Evolutionary conservation across 1,284 basidiomycete species (phyloP).

Genomic region (Tilletia indica): DNA sequence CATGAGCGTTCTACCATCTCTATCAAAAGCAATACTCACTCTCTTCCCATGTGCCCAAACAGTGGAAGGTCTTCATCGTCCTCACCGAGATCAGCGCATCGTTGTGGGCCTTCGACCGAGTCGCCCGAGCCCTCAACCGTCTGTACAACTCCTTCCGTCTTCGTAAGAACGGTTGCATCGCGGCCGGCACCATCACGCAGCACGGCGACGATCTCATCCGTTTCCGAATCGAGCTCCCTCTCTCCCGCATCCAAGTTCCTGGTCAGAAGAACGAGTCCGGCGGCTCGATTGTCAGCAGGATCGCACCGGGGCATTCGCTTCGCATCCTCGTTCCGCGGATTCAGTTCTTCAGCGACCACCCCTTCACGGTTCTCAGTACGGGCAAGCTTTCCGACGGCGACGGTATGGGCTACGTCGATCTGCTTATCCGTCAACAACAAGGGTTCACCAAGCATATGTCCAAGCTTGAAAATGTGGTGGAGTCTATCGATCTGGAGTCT

Average conservation of each 20-base stretch:
- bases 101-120: slow-evolving; percentile 35
- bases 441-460: slow-evolving; percentile 35
- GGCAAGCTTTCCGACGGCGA: slow-evolving; percentile 2
- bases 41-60: too few relatives aligned
- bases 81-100: slow-evolving; percentile 30
- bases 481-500: background rate
- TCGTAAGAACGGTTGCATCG: slow-evolving; percentile 13
- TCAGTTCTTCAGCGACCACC: slow-evolving; percentile 37
- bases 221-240: slow-evolving; percentile 30
- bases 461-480: slow-evolving; percentile 1
- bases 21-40: too few relatives aligned
- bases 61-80: slow-evolving; percentile 29
- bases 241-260: slow-evolving; percentile 22
- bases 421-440: slow-evolving; percentile 29
- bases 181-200: slow-evolving; percentile 20
- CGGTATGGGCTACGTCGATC: slow-evolving; percentile 24
- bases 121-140: slow-evolving; percentile 26
- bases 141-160: slow-evolving; percentile 25
- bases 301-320: slow-evolving; percentile 33
- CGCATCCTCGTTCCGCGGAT: slow-evolving; percentile 33
- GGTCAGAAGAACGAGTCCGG: slow-evolving; percentile 7
- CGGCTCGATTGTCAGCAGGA: slow-evolving; percentile 13
- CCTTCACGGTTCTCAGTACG: slow-evolving; percentile 34
- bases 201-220: slow-evolving; percentile 21
- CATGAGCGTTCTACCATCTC: too few relatives aligned